Conservation (phyloP, 1,139 yeast genomes). For the Candida tetrigidarum region DNA sequence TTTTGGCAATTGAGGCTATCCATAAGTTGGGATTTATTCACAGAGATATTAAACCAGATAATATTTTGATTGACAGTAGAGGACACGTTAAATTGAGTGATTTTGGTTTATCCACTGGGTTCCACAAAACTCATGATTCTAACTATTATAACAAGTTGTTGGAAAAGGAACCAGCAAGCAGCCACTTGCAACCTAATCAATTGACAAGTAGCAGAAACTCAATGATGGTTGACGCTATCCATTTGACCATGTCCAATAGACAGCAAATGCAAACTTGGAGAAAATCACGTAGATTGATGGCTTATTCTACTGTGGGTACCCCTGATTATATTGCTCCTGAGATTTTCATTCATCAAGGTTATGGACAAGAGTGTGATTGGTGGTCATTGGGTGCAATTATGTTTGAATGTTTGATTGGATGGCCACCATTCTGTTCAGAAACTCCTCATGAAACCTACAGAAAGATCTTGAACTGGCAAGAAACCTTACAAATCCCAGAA, state of each 20-base stretch:
- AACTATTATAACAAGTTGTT: conserved; percentile 74
- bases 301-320: conserved; percentile 98
- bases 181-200: conserved; percentile 29
- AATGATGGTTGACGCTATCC: conserved; percentile 93
- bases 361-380: conserved; percentile 99
- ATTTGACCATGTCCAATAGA: conserved; percentile 91
- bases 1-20: conserved; percentile 80
- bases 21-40: conserved; percentile 82
- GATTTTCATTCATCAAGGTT: conserved; percentile 94
- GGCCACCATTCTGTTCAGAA: conserved; percentile 99
- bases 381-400: conserved; percentile 99
- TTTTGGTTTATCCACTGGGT: conserved; percentile 85
- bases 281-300: conserved; percentile 94
- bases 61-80: conserved; percentile 75
- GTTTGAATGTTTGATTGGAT: conserved; percentile 98
- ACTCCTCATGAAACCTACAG: conserved; percentile 98
- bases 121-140: conserved; percentile 84
- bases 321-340: conserved; percentile 99
- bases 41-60: conserved; percentile 81
- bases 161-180: conserved; percentile 54
- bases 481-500: conserved; percentile 90
- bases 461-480: conserved; percentile 95
- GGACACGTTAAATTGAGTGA: conserved; percentile 82
- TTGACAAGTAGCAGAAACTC: conserved; percentile 57
- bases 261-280: conserved; percentile 99